Evolutionary conservation across 1,284 basidiomycete genomes (phyloP), one percentile per base, ranked within the genome.

Genomic region (Pholiota adiposa): DNA sequence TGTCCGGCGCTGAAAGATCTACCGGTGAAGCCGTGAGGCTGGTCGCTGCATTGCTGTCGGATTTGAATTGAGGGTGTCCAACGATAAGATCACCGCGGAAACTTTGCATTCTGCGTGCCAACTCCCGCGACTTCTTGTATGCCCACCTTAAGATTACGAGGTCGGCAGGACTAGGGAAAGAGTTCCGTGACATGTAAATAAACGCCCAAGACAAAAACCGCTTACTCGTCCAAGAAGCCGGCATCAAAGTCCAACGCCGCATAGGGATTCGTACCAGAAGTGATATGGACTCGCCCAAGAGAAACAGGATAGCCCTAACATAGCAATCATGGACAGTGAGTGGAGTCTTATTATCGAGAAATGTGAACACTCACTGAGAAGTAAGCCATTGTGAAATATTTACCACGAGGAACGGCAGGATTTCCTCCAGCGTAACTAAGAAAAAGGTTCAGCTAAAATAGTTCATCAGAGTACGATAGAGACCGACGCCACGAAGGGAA

Each of bases 51-150:
- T 71, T 59, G 51, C 84, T 84, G 1, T 72, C 76, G 1, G 69
- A 61, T 1, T 79, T 64, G 69, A 89, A 89, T 5, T 61, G 55
- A 0, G 88, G 88, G 63, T 89, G 83, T 12, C 65, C 66, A 1
- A 65, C 56, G 0, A 67, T 51, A 1, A 77, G 69, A 62, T 88
- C 87, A 3, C 87, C 88, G 1, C 82, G 77, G 70, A 80, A 89
- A 21, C 71, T 70, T 0, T 76, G 73, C 80, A 89, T 81, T 1
- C 87, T 82, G 19, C 88, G 79, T 2, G 77, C 79, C 36, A 84
- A 68, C 70, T 90, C 88, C n/a, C 85, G 75, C 21, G 72, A 61
- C 61, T 76, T 79, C 68, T 90, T 90, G 69, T 88, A 90, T 0
- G 67, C 73, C 79, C 83, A 86, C 53, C 79, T 73, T 60, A 86